These are phyloP conservation scores for Aspergillus sp. DNA, from an alignment of 2,329 filamentous ascomycete genomes.

Conservation along the genomic window DNA sequence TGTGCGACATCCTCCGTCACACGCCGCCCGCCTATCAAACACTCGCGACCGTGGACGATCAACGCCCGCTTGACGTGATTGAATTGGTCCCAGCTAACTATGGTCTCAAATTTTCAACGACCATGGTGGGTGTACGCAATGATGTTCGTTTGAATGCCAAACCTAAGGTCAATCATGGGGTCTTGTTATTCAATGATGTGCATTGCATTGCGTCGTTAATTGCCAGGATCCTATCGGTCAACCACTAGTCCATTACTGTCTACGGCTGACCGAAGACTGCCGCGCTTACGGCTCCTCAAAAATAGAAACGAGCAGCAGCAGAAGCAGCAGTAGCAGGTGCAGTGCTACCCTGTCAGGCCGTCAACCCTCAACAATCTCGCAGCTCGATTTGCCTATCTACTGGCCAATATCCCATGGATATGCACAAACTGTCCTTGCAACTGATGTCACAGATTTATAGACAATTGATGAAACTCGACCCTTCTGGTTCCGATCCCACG, in stretches of 20 bases:
- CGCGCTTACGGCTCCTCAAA: slow-evolving; percentile 4
- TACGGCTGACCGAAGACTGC: neutral
- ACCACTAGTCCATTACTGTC: too few species aligned
- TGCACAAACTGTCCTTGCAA: neutral
- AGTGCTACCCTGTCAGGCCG: neutral
- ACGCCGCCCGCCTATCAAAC: neutral
- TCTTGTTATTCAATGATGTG: neutral
- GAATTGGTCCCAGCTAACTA: neutral
- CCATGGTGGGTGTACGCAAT: too few species aligned
- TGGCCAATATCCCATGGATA: neutral
- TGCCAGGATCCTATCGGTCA: neutral
- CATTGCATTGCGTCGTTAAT: slow-evolving; percentile 1
- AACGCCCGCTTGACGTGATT: neutral
- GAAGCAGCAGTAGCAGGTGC: too few species aligned
- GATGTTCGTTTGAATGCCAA: too few species aligned
- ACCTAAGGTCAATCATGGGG: neutral
- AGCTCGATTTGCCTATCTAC: neutral
- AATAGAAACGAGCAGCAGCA: neutral
- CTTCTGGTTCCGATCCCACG: slow-evolving; percentile 14
- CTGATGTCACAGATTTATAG: slow-evolving; percentile 7
- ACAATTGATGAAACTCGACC: slow-evolving; percentile 12
- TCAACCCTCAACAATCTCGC: neutral
- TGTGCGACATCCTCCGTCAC: slow-evolving; percentile 9
- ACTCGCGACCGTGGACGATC: neutral
- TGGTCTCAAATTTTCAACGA: neutral